phyloP scores from a whole-genome alignment of 495 filamentous ascomycete genomes.

The Ramalina intermedia region DNA sequence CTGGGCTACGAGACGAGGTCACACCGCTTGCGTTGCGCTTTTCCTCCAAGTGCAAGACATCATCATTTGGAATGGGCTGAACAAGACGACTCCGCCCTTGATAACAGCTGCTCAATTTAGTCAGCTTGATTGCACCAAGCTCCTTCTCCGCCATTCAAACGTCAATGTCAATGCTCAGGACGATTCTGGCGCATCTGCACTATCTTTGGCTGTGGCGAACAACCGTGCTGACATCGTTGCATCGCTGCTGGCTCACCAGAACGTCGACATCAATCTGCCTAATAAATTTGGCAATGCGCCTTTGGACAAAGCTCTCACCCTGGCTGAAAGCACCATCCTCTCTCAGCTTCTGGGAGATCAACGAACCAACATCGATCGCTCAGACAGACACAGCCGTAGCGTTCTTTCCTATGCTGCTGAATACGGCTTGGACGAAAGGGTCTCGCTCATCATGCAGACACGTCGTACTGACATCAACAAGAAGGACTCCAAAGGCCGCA shows the following conservation, averaged over 20 bases:
- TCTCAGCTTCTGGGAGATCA: neutral
- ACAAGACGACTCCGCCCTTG: neutral
- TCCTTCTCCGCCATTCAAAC: neutral
- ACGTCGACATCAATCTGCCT: neutral
- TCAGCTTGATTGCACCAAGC: neutral
- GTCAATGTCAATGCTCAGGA: neutral
- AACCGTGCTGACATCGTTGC: neutral
- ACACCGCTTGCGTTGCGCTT: neutral
- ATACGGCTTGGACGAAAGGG: neutral
- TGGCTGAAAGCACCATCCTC: neutral
- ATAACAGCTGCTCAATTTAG: neutral
- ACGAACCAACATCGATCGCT: neutral
- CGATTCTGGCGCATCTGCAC: neutral
- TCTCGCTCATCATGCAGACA: neutral
- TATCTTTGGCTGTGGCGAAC: neutral
- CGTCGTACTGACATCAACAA: neutral
- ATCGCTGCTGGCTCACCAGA: neutral
- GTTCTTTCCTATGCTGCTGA: neutral
- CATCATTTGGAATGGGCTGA: neutral
- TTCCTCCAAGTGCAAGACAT: neutral
- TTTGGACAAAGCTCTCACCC: neutral
- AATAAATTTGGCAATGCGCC: neutral
- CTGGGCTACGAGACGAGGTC: neutral
- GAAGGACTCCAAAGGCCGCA: slow-evolving; percentile 5
- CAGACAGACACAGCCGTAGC: neutral